Evolutionary conservation across 1,139 yeast genomes (phyloP), one percentile per base, ranked within the genome.

Genomic region (Sugiyamaella paludigena): DNA sequence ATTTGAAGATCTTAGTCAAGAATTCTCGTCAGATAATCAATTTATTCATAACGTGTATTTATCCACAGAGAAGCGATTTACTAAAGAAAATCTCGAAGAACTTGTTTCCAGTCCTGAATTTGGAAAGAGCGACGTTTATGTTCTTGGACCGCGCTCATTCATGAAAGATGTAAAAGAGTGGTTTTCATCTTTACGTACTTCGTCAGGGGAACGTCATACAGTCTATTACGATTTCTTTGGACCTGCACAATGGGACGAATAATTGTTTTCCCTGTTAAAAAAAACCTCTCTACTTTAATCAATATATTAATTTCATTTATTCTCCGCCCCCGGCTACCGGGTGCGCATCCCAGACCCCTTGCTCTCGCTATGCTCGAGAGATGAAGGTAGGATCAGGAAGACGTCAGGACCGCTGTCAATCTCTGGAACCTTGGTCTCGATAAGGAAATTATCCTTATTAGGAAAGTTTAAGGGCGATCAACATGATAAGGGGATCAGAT

Each of bases 131-230:
- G 56, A 57, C 35, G 43, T 58, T 24, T 59, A 59, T 40, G 56
- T 57, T 10, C 49, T 54, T 12, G 62, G 62, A 9, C 62, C 62
- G 2, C 53, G 55, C 12, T 29, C 42, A 2, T 59, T 57, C 49
- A 59, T 58, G 62, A 33, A 32, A 4, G 54, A 51, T 29, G 47
- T 51, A 33, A 33, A 24, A 16, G 24, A 32, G 11, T 44, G 42
- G 43, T 38, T 39, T 41, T 28, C 29, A 12, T 38, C 42, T 34
- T 44, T 32, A 31, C 4, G 26, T 8, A 27, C 32, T 12, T 19
- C 24, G 5, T 19, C 24, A 4, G 40, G 12, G 26, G 31, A 9
- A 8, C 45, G 45, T 13, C 38, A 47, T 19, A 34, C 29, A 11
- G 40, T 50, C 28, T 39, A 47, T 40, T 50, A 47, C 26, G 53